Percentiles rank a stretch among this genome's conserved stretches.
phyloP scores from a whole-genome alignment of 768 basidiomycete genomes.

The Lepiota subincarnata region DNA sequence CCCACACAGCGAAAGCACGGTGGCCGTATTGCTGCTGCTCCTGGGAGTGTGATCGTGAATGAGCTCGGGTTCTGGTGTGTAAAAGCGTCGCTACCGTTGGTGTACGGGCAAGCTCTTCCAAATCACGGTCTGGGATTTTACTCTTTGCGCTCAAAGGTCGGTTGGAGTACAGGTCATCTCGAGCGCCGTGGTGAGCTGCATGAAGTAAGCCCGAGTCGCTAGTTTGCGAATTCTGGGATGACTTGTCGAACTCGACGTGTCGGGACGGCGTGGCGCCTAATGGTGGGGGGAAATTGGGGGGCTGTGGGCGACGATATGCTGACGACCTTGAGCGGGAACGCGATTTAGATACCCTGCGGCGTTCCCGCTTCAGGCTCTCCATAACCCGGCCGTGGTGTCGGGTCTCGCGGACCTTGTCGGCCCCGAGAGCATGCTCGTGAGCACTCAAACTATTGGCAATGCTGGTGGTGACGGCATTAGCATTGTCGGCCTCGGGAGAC shows the following conservation, averaged over 20 bases:
- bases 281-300: conserved; percentile 40
- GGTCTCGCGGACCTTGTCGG: conserved; percentile 15
- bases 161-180: conserved; percentile 28
- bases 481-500: conserved; percentile 47
- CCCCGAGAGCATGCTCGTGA: conserved; percentile 12
- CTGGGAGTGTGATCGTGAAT: conserved; percentile 39
- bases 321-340: conserved; percentile 39
- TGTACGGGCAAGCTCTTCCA: conserved; percentile 29
- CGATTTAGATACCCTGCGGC: conserved; percentile 28
- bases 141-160: conserved; percentile 41
- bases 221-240: conserved; percentile 35
- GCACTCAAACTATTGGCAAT: conserved; percentile 9
- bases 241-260: conserved; percentile 48
- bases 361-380: conserved; percentile 10
- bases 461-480: conserved; percentile 16
- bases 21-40: conserved; percentile 57
- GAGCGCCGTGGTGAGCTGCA: conserved; percentile 26
- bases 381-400: conserved; percentile 8
- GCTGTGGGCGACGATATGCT: conserved; percentile 40
- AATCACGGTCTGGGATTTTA: conserved; percentile 59
- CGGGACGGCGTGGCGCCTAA: conserved; percentile 32
- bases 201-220: conserved; percentile 22
- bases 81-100: conserved; percentile 7
- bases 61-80: conserved; percentile 6
- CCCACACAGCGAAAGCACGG: conserved; percentile 76